These are phyloP conservation scores for Aspergillus biplanus DNA, from an alignment of 495 filamentous ascomycete genomes.

Conservation along the genomic window DNA sequence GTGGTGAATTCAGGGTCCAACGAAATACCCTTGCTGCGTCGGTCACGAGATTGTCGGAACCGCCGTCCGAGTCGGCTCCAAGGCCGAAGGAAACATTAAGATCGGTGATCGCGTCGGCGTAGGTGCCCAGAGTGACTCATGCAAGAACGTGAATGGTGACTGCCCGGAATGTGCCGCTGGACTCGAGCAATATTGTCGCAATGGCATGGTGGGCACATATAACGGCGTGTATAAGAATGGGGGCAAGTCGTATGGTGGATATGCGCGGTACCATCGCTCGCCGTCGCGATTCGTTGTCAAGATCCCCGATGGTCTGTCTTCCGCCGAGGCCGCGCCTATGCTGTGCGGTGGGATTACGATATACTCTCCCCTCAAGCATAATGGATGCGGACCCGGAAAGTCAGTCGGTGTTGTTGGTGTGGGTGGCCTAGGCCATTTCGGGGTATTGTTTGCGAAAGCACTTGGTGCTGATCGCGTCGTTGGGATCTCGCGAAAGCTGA, in stretches of 20 bases:
- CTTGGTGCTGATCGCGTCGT: slow-evolving; percentile 71
- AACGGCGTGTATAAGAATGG: slow-evolving; percentile 38
- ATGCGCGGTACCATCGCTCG: slow-evolving; percentile 67
- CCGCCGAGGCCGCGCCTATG: slow-evolving; percentile 69
- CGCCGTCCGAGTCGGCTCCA: slow-evolving; percentile 70
- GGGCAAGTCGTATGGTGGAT: slow-evolving; percentile 61
- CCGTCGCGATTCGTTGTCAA: slow-evolving; percentile 73
- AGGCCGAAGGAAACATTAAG: slow-evolving; percentile 62
- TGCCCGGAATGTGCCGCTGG: slow-evolving; percentile 66
- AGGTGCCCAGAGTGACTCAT: slow-evolving; percentile 72
- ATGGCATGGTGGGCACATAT: slow-evolving; percentile 45
- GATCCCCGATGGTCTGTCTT: slow-evolving; percentile 63
- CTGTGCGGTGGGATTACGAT: slow-evolving; percentile 76
- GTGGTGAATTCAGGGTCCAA: slow-evolving; percentile 34
- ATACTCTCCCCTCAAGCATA: slow-evolving; percentile 66
- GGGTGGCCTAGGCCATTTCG: slow-evolving; percentile 73
- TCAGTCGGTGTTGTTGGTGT: slow-evolving; percentile 75
- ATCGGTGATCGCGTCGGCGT: slow-evolving; percentile 83
- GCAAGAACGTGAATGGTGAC: slow-evolving; percentile 52
- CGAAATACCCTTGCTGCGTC: slow-evolving; percentile 66
- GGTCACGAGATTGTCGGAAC: slow-evolving; percentile 81
- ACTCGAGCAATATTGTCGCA: slow-evolving; percentile 63
- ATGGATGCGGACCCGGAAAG: slow-evolving; percentile 75
- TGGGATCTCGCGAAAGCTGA: slow-evolving; percentile 65
- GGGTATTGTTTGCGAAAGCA: slow-evolving; percentile 56